Evolutionary conservation across 352 stramenopile genomes (phyloP).

Genomic region (Phytophthora europaea): DNA sequence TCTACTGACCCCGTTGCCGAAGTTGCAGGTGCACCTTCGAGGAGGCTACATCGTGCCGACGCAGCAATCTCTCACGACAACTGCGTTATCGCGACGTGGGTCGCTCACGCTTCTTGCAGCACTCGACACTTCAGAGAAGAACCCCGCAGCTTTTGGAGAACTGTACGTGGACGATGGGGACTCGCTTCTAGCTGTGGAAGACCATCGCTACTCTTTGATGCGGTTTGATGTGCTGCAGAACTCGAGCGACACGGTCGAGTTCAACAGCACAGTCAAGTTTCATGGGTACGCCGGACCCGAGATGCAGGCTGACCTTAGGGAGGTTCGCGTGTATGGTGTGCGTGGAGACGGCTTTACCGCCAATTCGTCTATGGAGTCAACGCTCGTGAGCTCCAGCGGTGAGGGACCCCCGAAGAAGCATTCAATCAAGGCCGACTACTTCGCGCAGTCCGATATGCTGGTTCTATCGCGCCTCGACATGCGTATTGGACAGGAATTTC

Average conservation of each 20-base stretch:
- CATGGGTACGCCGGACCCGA: slow-evolving; percentile 76
- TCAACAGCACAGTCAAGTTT: slow-evolving; percentile 45
- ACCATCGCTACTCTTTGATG: slow-evolving; percentile 65
- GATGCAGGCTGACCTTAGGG: slow-evolving; percentile 61
- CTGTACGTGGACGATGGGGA: slow-evolving; percentile 84
- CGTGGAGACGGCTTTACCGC: slow-evolving; percentile 48
- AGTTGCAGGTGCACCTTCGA: slow-evolving; percentile 73
- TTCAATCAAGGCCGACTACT: slow-evolving; percentile 65
- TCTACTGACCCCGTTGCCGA: slow-evolving; percentile 64
- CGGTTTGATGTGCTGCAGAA: slow-evolving; percentile 53
- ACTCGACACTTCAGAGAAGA: slow-evolving; percentile 36
- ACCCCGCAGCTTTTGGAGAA: slow-evolving; percentile 52
- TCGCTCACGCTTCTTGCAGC: slow-evolving; percentile 67
- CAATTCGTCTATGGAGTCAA: slow-evolving; percentile 68
- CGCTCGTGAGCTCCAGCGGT: slow-evolving; percentile 17
- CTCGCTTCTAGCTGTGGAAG: slow-evolving; percentile 67
- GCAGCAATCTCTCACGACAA: slow-evolving; percentile 67
- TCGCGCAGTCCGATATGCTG: slow-evolving; percentile 72
- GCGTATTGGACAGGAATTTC: slow-evolving; percentile 60
- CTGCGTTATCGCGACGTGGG: slow-evolving; percentile 62
- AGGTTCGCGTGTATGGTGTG: slow-evolving; percentile 73
- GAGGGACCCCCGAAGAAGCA: slow-evolving; percentile 10
- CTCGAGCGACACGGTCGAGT: slow-evolving; percentile 46
- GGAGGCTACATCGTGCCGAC: slow-evolving; percentile 72
- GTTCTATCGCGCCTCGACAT: slow-evolving; percentile 58